A percentile compares a stretch with the other conserved stretches of the same genome.
Conservation (phyloP, 768 basidiomycete genomes). For the Pleurotus eryngii region DNA sequence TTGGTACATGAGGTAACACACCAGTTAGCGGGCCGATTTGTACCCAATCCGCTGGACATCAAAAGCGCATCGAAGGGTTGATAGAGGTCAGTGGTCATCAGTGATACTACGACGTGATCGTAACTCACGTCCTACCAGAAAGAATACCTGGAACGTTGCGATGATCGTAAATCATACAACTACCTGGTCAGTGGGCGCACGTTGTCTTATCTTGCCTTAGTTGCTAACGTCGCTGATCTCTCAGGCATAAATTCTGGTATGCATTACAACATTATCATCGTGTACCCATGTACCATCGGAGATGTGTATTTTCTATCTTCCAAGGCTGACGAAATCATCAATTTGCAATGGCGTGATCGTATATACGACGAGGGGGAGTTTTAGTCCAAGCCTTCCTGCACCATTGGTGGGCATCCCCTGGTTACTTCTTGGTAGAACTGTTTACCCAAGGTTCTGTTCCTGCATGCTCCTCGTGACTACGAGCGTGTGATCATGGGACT, state of each 20-base stretch:
- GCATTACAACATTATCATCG: neutral
- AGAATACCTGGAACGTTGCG: conserved; percentile 91
- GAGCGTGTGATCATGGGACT: too few species aligned
- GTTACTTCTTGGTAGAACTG: neutral
- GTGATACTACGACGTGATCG: neutral
- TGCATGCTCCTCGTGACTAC: too few species aligned
- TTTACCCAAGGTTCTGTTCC: neutral
- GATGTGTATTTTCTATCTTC: neutral
- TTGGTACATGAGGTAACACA: conserved; percentile 88
- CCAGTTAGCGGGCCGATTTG: conserved; percentile 82
- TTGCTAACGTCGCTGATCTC: neutral
- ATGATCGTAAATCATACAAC: conserved; percentile 85
- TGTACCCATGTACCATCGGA: neutral
- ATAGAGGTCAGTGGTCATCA: conserved; percentile 68
- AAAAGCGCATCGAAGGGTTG: conserved; percentile 91
- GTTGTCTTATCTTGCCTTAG: neutral
- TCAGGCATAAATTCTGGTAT: conserved; percentile 4
- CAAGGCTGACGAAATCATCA: too few species aligned
- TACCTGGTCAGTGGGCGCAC: conserved; percentile 48
- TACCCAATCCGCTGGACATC: conserved; percentile 80
- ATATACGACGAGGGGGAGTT: too few species aligned
- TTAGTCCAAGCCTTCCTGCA: too few species aligned
- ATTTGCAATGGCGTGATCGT: too few species aligned
- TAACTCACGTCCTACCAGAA: conserved; percentile 45
- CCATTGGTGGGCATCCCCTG: neutral